These are phyloP conservation scores for Ammopiptanthus mongolicus DNA, from an alignment of 306 rosid species.

Conservation along the genomic window DNA sequence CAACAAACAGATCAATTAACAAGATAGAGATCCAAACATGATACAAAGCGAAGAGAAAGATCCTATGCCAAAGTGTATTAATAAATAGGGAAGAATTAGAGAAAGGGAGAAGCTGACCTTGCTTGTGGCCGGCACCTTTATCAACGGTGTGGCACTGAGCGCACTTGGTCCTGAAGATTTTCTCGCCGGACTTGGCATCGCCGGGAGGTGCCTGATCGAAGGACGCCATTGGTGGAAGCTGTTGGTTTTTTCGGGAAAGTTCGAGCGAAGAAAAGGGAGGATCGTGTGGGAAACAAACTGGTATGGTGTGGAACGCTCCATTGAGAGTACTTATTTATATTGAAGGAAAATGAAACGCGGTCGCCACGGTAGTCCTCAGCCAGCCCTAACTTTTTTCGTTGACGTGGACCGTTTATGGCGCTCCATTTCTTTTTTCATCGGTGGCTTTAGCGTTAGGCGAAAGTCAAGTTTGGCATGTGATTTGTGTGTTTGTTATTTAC, in stretches of 20 bases:
- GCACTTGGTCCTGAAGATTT: slow-evolving; percentile 78
- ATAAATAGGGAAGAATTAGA: background rate
- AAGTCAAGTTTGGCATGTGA: slow-evolving; percentile 6
- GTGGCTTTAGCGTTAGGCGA: slow-evolving; percentile 29
- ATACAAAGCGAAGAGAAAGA: background rate
- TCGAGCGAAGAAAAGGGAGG: background rate
- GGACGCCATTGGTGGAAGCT: slow-evolving; percentile 58
- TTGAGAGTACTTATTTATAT: background rate
- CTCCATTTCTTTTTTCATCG: background rate
- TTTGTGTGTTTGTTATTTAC: too few relatives aligned
- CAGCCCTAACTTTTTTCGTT: slow-evolving; percentile 26
- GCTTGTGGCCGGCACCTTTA: slow-evolving; percentile 88
- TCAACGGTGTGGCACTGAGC: slow-evolving; percentile 95
- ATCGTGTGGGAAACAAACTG: background rate
- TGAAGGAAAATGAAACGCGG: slow-evolving; percentile 16
- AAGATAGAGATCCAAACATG: slow-evolving; percentile 13
- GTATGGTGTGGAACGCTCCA: background rate
- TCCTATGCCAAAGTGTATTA: too few relatives aligned
- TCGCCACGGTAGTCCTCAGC: slow-evolving; percentile 20
- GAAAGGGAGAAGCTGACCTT: slow-evolving; percentile 33
- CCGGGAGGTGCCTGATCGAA: slow-evolving; percentile 81
- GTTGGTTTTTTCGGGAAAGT: background rate
- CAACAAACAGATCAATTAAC: background rate
- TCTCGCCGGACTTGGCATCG: slow-evolving; percentile 53
- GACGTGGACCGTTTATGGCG: slow-evolving; percentile 30